Base-by-base conservation (phyloP, 208 protist species). In the Wallacemonas collosoma region DNA sequence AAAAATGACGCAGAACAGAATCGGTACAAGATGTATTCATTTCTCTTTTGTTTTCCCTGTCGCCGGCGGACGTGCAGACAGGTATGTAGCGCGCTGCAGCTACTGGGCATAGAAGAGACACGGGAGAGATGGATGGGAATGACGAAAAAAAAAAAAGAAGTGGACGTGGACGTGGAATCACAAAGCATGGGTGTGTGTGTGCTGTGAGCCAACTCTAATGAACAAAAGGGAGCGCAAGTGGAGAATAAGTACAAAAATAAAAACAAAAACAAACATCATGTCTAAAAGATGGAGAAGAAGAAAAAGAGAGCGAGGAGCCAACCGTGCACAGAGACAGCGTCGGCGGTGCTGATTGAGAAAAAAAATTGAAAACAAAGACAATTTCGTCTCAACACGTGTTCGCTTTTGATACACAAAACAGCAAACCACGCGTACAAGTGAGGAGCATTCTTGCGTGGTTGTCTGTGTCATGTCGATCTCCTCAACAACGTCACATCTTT, bases 261-360 rank as follows among this genome's bases (percentile, higher is more conserved):
- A 68, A 58, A 73, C 2, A 58, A 55, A 38, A 50, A 61, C 55
- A 47, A 77, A n/a, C 58, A 54, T 58, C 39, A 61, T 53, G 60
- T 65, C 69, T 68, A 70, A 67, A 47, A 60, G 8, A 51, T 38
- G 17, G n/a, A 58, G 45, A 56, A n/a, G 53, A 60, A 3, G 41
- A 58, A 1, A 39, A 74, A 68, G 48, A 67, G 55, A 58, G 2
- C 15, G 11, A 67, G 35, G 2, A 44, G 53, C 17, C 5, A 65
- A 44, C 11, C 5, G 65, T 38, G 43, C 44, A 50, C 3, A 50
- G 26, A 11, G 8, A 73, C 15, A 73, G 17, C n/a, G n/a, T 6
- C 7, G 64, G 26, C 39, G 8, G 9, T 39, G 67, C 4, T 38
- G 44, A 53, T 14, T 3, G 72, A 68, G 54, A 76, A 76, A 81